Base-by-base conservation (phyloP, 768 basidiomycete genomes). In the Suillus americanus region DNA sequence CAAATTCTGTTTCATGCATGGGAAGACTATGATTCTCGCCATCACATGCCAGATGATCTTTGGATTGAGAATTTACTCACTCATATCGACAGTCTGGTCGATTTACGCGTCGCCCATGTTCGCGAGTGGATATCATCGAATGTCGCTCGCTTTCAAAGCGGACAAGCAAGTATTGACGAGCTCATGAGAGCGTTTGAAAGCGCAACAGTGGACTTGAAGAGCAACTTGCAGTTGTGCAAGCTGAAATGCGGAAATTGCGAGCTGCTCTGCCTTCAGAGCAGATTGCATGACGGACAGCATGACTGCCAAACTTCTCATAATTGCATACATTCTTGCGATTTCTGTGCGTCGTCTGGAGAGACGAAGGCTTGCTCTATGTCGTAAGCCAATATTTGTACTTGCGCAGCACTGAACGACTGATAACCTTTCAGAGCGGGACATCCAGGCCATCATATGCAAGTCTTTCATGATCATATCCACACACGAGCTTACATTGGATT, bases 391-490 rank as follows among this genome's bases (percentile, higher is more conserved):
- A 10, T 28, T n/a, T 16, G 33, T 10, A 4, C 33, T 62, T 59
- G 3, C 43, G 20, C 41, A 3, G 3, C 9, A 45, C 3, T 18
- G 2, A 38, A 37, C 33, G 37, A n/a, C 16, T 60, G 14, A 56
- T 64, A 18, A 18, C 63, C 20, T 25, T 35, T 3, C n/a, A 88
- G 86, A n/a, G 86, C 86, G 37, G 88, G 87, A 0, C 87, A 89
- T 65, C 71, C 80, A 25, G 85, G 84, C 16, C 77, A 74, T 12
- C 87, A 88, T 66, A 79, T 86, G 87, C 71, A 59, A 59, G 82
- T 68, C 13, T 33, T 60, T 59, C 30, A 3, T 18, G 12, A 25
- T 20, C 7, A 13, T 30, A 23, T n/a, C 41, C 23, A 7, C 2
- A 12, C 23, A 53, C 25, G 4, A 28, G 3, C 5, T 62, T 2